Percentiles rank a stretch among this genome's conserved stretches.
Evolutionary conservation across 345 rosid genomes (phyloP).

Genomic region (Kandelia obovata): DNA sequence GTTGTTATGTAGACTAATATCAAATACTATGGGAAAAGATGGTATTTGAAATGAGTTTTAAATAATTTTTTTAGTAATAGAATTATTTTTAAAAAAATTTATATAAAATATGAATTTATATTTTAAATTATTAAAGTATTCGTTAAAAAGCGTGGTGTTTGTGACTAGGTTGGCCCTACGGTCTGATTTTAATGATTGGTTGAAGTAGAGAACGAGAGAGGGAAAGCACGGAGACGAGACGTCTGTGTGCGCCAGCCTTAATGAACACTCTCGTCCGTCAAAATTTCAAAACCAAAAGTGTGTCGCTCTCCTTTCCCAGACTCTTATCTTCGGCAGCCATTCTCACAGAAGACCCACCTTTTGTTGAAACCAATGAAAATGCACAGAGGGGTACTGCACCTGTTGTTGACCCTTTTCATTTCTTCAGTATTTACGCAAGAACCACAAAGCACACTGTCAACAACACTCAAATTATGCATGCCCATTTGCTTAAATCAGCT

Average conservation of each 20-base stretch:
- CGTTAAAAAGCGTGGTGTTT: too few relatives aligned
- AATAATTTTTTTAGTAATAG: too few relatives aligned
- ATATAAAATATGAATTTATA: too few relatives aligned
- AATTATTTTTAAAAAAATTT: too few relatives aligned
- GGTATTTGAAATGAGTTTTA: too few relatives aligned
- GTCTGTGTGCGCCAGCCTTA: not conserved
- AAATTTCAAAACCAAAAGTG: constrained; percentile 21
- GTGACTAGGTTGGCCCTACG: too few relatives aligned
- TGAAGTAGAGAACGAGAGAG: too few relatives aligned
- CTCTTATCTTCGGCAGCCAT: constrained; percentile 33
- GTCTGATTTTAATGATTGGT: too few relatives aligned
- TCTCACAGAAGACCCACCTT: constrained; percentile 17
- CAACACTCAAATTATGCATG: constrained; percentile 41
- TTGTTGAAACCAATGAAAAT: constrained; percentile 8
- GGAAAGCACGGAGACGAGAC: not conserved
- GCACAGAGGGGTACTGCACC: constrained; percentile 14
- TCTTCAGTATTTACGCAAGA: constrained; percentile 37
- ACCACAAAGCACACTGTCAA: constrained; percentile 28
- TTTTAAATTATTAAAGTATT: too few relatives aligned
- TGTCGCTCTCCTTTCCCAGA: constrained; percentile 18
- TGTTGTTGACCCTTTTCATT: constrained; percentile 31
- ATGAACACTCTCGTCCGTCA: constrained; percentile 38
- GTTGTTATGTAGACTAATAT: too few relatives aligned
- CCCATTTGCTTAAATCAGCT: constrained; percentile 39
- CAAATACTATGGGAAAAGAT: too few relatives aligned